phyloP scores from a whole-genome alignment of 78 protist species.

The Cavenderia fasciculata region DNA sequence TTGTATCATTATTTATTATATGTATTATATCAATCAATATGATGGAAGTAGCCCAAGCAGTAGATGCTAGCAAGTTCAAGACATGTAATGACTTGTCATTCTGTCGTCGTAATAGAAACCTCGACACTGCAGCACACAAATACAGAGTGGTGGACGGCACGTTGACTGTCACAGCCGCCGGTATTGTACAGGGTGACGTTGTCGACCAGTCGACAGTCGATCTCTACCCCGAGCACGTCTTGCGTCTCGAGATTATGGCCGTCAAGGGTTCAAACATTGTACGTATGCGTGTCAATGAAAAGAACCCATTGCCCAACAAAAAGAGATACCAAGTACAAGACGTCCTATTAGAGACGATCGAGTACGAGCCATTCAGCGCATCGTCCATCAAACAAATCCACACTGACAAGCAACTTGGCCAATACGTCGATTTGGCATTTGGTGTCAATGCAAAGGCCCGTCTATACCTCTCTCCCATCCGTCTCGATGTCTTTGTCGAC shows the following conservation, averaged over 20 bases:
- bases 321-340: conserved; percentile 47
- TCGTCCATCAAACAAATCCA: not conserved
- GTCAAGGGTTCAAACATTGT: conserved; percentile 1
- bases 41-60: conserved; percentile 19
- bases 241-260: conserved; percentile 3
- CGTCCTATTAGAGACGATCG: conserved; percentile 10
- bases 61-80: conserved; percentile 70
- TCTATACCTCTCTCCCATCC: not conserved
- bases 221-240: not conserved
- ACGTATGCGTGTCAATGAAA: conserved; percentile 25
- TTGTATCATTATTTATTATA: not conserved
- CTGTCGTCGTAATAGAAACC: conserved; percentile 41
- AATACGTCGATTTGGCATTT: conserved; percentile 9
- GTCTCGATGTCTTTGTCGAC: conserved; percentile 47
- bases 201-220: not conserved
- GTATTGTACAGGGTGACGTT: not conserved
- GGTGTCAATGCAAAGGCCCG: not conserved
- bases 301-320: conserved; percentile 12
- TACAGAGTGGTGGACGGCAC: not conserved
- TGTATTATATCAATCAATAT: not conserved
- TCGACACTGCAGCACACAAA: not conserved
- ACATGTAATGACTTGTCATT: conserved; percentile 72
- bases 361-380: not conserved
- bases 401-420: not conserved
- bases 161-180: not conserved